phyloP scores from a whole-genome alignment of 176 grass and related monocot genomes.

The Ensete ventricosum region DNA sequence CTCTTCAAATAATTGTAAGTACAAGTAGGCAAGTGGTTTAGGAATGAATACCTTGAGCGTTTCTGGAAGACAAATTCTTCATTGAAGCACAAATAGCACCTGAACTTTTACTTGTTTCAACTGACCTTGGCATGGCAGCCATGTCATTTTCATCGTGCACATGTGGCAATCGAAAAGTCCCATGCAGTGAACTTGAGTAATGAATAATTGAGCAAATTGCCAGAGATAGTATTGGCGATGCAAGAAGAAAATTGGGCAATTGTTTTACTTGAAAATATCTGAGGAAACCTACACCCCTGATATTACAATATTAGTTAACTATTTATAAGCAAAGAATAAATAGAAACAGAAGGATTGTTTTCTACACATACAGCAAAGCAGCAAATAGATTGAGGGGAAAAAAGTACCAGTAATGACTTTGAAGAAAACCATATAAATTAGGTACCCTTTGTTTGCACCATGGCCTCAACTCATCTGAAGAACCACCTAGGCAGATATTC shows the following conservation, averaged over 20 bases:
- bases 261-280: conserved; percentile 96
- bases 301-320: not conserved
- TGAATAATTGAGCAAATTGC: conserved; percentile 60
- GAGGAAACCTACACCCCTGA: conserved; percentile 90
- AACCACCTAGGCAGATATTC: conserved; percentile 54
- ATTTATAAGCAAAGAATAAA: not conserved
- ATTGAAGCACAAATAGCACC: conserved; percentile 22
- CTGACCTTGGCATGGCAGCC: conserved; percentile 17
- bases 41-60: conserved; percentile 32
- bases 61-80: conserved; percentile 17
- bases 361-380: not conserved
- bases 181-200: conserved; percentile 48
- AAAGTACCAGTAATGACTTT: conserved; percentile 86
- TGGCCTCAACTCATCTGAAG: conserved; percentile 41
- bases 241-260: conserved; percentile 93
- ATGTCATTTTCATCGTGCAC: conserved; percentile 36
- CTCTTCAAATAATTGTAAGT: conserved; percentile 1
- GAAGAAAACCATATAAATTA: conserved; percentile 78
- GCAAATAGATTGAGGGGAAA: conserved; percentile 6
- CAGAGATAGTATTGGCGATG: conserved; percentile 66
- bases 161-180: conserved; percentile 33
- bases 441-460: conserved; percentile 79
- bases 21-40: not conserved
- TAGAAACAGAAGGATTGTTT: not conserved
- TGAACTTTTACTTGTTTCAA: conserved; percentile 32